phyloP scores from a whole-genome alignment of 2,329 filamentous ascomycete genomes.

The Akanthomyces muscarius region DNA sequence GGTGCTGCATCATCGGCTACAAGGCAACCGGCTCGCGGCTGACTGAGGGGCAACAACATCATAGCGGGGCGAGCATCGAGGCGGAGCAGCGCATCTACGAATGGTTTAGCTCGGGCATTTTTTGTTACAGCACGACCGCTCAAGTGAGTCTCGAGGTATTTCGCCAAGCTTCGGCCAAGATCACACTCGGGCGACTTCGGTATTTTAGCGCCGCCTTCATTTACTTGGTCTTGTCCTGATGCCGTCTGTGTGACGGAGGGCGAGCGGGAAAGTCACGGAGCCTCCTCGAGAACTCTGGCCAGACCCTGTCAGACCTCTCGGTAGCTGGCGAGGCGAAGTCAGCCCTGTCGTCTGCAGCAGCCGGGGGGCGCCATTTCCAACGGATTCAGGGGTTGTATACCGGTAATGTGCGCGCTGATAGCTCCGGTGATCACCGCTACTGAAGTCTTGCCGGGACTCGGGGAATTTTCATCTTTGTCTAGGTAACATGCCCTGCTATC shows the following conservation, averaged over 20 bases:
- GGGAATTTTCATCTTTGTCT: too few relatives aligned
- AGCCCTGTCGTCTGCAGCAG: background rate
- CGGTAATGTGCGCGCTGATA: too few relatives aligned
- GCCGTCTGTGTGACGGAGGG: too few relatives aligned
- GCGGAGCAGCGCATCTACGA: constrained; percentile 8
- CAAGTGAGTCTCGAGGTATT: background rate
- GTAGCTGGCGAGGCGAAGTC: background rate
- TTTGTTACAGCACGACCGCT: background rate
- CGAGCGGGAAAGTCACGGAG: background rate
- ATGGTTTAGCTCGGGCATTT: background rate
- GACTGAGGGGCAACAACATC: constrained; percentile 13
- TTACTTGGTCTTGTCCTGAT: too few relatives aligned
- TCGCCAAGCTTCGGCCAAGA: background rate
- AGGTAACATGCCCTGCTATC: too few relatives aligned
- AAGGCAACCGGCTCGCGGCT: constrained; percentile 1
- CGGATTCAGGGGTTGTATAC: too few relatives aligned
- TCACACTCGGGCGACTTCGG: background rate
- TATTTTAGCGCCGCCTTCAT: background rate
- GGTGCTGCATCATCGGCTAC: background rate
- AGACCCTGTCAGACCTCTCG: background rate
- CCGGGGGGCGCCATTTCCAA: background rate
- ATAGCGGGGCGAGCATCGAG: constrained; percentile 10
- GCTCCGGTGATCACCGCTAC: too few relatives aligned
- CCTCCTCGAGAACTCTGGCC: background rate
- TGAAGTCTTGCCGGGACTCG: too few relatives aligned